These are phyloP conservation scores for Zanthoxylum bungeanum DNA, from an alignment of 345 rosid genomes.

Conservation along the genomic window DNA sequence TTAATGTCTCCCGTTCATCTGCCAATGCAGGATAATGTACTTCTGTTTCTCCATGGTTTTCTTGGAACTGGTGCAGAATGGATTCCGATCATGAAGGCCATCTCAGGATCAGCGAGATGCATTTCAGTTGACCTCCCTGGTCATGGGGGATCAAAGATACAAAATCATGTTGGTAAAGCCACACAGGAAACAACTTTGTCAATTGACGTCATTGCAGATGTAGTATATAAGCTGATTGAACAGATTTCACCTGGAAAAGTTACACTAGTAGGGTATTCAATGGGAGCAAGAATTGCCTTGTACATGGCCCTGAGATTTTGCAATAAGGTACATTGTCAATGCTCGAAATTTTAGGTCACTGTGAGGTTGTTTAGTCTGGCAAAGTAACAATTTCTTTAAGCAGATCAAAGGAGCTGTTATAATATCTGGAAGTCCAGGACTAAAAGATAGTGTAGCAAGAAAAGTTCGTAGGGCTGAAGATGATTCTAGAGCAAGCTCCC, in stretches of 20 bases:
- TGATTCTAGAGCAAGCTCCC: conserved; percentile 53
- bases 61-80: conserved; percentile 92
- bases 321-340: conserved; percentile 44
- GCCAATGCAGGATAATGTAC: conserved; percentile 46
- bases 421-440: conserved; percentile 90
- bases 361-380: not conserved
- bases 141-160: conserved; percentile 66
- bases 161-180: conserved; percentile 21
- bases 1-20: not conserved
- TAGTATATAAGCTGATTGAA: conserved; percentile 43
- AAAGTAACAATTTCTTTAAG: conserved; percentile 2
- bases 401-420: conserved; percentile 75
- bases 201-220: conserved; percentile 47
- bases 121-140: conserved; percentile 89
- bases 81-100: conserved; percentile 75
- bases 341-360: conserved; percentile 1
- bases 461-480: conserved; percentile 72
- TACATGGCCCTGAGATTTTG: conserved; percentile 66
- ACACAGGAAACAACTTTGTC: conserved; percentile 39
- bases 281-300: conserved; percentile 93
- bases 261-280: conserved; percentile 78
- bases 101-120: conserved; percentile 77
- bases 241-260: conserved; percentile 52
- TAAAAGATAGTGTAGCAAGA: conserved; percentile 46
- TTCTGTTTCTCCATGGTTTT: conserved; percentile 84